Percentiles rank a stretch among this genome's conserved stretches.
These are phyloP conservation scores for Aspergillus asperescens DNA, from an alignment of 495 filamentous ascomycete species.

Conservation along the genomic window DNA sequence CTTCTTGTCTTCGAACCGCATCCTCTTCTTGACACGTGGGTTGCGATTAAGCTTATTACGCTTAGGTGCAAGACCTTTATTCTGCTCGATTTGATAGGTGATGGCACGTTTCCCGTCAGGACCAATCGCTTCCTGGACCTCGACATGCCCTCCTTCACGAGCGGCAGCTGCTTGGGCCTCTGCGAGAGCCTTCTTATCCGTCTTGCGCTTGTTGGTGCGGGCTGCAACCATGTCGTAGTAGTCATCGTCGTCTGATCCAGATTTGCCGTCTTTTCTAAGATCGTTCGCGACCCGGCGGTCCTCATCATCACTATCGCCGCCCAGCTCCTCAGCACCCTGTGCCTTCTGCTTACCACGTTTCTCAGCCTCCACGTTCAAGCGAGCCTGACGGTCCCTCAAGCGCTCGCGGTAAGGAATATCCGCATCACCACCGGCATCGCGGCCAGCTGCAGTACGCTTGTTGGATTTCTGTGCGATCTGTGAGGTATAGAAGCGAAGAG, in stretches of 20 bases:
- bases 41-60: slow-evolving; percentile 91
- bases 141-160: slow-evolving; percentile 53
- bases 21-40: slow-evolving; percentile 95
- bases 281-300: slow-evolving; percentile 39
- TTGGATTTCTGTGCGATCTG: slow-evolving; percentile 90
- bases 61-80: slow-evolving; percentile 85
- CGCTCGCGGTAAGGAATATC: slow-evolving; percentile 91
- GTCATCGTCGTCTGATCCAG: slow-evolving; percentile 54
- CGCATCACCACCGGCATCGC: slow-evolving; percentile 81
- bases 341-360: slow-evolving; percentile 65
- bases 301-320: slow-evolving; percentile 60
- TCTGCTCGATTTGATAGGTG: slow-evolving; percentile 89
- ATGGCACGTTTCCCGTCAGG: slow-evolving; percentile 84
- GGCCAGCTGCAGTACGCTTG: slow-evolving; percentile 73
- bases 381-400: slow-evolving; percentile 71
- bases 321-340: slow-evolving; percentile 54
- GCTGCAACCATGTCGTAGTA: slow-evolving; percentile 87
- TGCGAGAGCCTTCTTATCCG: slow-evolving; percentile 60
- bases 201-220: slow-evolving; percentile 63
- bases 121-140: slow-evolving; percentile 52
- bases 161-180: slow-evolving; percentile 49
- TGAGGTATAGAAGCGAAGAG: slow-evolving; percentile 90
- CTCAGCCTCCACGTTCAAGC: slow-evolving; percentile 83
- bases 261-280: slow-evolving; percentile 29
- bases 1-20: slow-evolving; percentile 86